Evolutionary conservation across 257 asterid genomes (phyloP), one percentile per base, ranked within the genome.

Genomic region (Vinca minor): DNA sequence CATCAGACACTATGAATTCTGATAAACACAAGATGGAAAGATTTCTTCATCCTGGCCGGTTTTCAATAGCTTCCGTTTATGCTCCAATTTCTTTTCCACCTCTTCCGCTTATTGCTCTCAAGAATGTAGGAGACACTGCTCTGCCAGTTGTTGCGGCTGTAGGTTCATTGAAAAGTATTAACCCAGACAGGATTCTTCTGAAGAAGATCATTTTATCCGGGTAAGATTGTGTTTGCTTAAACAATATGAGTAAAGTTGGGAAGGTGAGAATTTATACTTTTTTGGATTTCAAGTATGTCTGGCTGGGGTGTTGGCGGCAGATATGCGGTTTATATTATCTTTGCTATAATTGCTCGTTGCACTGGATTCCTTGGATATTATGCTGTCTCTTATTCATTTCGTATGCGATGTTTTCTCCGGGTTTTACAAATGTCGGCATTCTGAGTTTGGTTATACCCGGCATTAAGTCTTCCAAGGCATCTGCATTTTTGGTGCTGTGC

Each of bases 1-100:
- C 97, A 59, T 82, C 95, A 20, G 96, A 93, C 68, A 80, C 78
- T 73, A 77, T 80, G 72, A 83, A 84, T 58, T 83, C 91, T 36
- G 90, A 83, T 69, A 85, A 87, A 82, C 94, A 83, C 81, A 93
- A 93, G 75, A 86, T 93, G 99, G 99, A 93, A 86, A 90, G 94
- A 72, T 93, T 89, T 84, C 97, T 93, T 75, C 99, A 93, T 69
- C 78, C 88, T 3, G 97, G 99, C 35, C 73, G 83, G 69, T 87
- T 84, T 76, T 87, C 97, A 47, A 64, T 87, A 65, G 97, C 97
- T 69, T 93, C 99, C 28, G 59, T 85, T 63, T 93, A 76, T 74
- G 97, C 97, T 69, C 97, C 99, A 4, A 83, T 89, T 62, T 86
- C 80, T 62, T 87, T 93, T 68, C 84, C 86, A 56, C 69, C 95